These are phyloP conservation scores for Berkeleyomyces basicola DNA, from an alignment of 2,329 filamentous ascomycete genomes.

Conservation along the genomic window DNA sequence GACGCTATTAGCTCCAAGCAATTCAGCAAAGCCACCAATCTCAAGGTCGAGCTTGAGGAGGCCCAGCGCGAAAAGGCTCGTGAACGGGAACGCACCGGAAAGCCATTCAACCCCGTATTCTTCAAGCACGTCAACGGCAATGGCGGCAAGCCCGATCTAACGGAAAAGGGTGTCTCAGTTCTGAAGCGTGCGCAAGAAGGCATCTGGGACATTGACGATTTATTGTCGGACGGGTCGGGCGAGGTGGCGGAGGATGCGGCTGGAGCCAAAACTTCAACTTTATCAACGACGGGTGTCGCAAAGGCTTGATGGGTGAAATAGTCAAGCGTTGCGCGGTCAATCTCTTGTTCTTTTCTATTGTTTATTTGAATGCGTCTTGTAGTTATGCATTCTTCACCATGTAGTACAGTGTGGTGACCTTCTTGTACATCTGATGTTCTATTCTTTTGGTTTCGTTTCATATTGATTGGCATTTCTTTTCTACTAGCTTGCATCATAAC, in stretches of 20 bases:
- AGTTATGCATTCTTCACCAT: not conserved
- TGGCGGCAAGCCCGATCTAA: conserved; percentile 37
- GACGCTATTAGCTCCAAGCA: conserved; percentile 71
- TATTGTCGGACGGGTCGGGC: conserved; percentile 20
- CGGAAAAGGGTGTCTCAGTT: conserved; percentile 34
- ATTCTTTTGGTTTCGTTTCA: no score
- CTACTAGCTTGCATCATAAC: no score
- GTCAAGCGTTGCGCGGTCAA: not conserved
- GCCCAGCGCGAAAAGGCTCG: conserved; percentile 70
- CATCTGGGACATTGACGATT: conserved; percentile 33
- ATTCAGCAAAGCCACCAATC: conserved; percentile 63
- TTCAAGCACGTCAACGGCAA: conserved; percentile 49
- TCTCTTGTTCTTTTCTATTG: not conserved
- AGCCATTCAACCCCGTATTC: conserved; percentile 72
- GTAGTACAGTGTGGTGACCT: not conserved
- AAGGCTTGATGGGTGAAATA: not conserved
- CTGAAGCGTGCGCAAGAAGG: conserved; percentile 35
- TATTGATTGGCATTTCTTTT: no score
- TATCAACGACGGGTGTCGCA: not conserved
- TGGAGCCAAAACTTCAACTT: not conserved
- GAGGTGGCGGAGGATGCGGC: conserved; percentile 7
- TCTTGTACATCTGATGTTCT: not conserved
- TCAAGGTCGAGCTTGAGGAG: conserved; percentile 89
- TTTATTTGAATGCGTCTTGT: not conserved
- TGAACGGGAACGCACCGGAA: conserved; percentile 52